Evolutionary conservation across 2,329 filamentous ascomycete genomes (phyloP).

Genomic region (Sordariomycetes sp.): DNA sequence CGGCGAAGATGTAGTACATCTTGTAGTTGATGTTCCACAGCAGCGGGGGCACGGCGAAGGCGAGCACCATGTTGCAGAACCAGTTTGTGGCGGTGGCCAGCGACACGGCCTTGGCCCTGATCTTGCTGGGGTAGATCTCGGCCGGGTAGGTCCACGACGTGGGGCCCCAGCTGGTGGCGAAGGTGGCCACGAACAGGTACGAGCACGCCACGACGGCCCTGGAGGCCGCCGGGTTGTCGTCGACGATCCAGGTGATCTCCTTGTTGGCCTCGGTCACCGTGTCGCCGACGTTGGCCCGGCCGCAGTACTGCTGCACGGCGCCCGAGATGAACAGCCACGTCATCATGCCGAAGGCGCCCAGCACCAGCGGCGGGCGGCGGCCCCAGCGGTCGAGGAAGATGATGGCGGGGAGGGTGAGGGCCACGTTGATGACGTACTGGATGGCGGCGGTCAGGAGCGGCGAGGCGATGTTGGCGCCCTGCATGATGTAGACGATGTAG

Average conservation of each 20-base stretch:
- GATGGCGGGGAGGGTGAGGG: slow-evolving; percentile 48
- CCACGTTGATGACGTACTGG: slow-evolving; percentile 54
- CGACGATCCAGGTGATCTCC: slow-evolving; percentile 47
- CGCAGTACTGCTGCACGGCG: slow-evolving; percentile 49
- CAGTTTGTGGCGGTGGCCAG: slow-evolving; percentile 27
- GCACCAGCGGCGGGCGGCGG: slow-evolving; percentile 43
- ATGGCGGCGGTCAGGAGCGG: slow-evolving; percentile 50
- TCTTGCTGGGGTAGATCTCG: slow-evolving; percentile 31
- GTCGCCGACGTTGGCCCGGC: slow-evolving; percentile 31
- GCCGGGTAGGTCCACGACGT: slow-evolving; percentile 37
- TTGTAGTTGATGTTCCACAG: slow-evolving; percentile 41
- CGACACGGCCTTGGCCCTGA: slow-evolving; percentile 32
- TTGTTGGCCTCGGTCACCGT: slow-evolving; percentile 25
- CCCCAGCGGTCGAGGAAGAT: slow-evolving; percentile 48
- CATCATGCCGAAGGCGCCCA: slow-evolving; percentile 47
- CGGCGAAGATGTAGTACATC: slow-evolving; percentile 66
- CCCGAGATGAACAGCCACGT: slow-evolving; percentile 51
- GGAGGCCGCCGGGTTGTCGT: slow-evolving; percentile 38
- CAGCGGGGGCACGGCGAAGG: slow-evolving; percentile 38
- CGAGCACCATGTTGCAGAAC: slow-evolving; percentile 36
- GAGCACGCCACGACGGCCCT: slow-evolving; percentile 55
- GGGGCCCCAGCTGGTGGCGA: slow-evolving; percentile 35
- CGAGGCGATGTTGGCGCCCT: slow-evolving; percentile 42
- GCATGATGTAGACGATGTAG: slow-evolving; percentile 52
- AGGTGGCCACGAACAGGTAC: slow-evolving; percentile 49